Base-by-base conservation (phyloP, 139 green algal species). In the Closterium sp. region DNA sequence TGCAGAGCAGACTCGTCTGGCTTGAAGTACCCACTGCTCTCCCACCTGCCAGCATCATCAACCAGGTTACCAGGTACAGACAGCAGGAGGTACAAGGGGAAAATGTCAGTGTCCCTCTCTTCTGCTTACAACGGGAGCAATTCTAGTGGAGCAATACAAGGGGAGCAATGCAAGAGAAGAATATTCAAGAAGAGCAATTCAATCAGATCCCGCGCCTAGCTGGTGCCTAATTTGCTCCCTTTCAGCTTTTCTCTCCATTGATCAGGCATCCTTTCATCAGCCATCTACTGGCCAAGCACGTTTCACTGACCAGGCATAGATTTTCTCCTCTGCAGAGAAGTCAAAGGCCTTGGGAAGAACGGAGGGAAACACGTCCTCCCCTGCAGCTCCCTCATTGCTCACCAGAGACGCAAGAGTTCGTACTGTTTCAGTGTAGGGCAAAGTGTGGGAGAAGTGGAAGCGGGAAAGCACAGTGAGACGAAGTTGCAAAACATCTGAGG, bases 11-110 rank as follows among this genome's bases (percentile, higher is more conserved):
- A 79, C 62, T 88, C 11, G 92, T 97, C 94, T 9, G 98, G 96
- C 95, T 98, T 97, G 96, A 99, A 99, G 96, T 96, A 99, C 88
- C 97, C 97, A 22, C 91, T 94, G 89, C 95, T 27, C 95, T 98
- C 96, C 98, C 98, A 99, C 98, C 97, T 95, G 92, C 62, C 62
- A 79, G 17, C 62, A 22, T 13, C 62, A 79, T n/a, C n/a, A n/a
- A n/a, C n/a, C n/a, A n/a, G n/a, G n/a, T n/a, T n/a, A 79, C 62
- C 62, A 50, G 38, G 38, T 50, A 50, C 38, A 50, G 38, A 50
- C 38, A 50, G 38, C 38, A 50, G 38, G 38, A 50, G 4, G 13
- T 50, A 50, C 38, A 50, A 50, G 38, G 38, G 38, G 38, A 6
- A 42, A 42, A 42, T 6, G 32, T 38, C 3, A 38, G 32, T 38